Evolutionary conservation across 768 basidiomycete species (phyloP), one percentile per base, ranked within the genome.

Genomic region (Cystofilobasidium macerans): DNA sequence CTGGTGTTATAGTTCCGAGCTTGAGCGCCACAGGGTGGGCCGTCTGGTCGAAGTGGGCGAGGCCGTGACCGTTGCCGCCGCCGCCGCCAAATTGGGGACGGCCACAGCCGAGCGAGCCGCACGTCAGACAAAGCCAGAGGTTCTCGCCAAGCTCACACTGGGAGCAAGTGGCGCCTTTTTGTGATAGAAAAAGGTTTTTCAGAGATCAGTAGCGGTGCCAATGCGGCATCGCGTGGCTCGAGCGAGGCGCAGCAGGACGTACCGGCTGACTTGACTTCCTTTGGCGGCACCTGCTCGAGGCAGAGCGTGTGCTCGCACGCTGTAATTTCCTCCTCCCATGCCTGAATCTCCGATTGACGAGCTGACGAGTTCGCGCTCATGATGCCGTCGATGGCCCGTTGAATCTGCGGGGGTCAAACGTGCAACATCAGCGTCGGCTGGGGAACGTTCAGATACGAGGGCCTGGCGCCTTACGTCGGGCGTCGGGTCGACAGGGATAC

Each of bases 261-360:
- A 84, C 84, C 85, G 0, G 82, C 81, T 0, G 82, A 14, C 78
- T 81, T 3, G 78, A 79, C 6, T 77, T 72, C 75, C 70, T 73
- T 82, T 78, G 69, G 43, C 14, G 71, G 71, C 35, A 72, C 73
- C 69, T 86, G 85, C 40, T 82, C 75, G 4, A 87, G 75, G 14
- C 80, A 79, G 14, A 82, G 75, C 11, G 84, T 81, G 69, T 99
- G 95, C 72, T 89, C 86, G 80, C 95, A 99, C 9, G 89, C 77
- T 0, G 79, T 72, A 47, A 95, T 86, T 70, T 97, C 94, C 75
- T 97, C 93, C 74, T 98, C 91, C 95, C 95, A 99, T 8, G 95
- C 87, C 76, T 95, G 87, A 57, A 99, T 87, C 72, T 97, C 92
- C 0, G 87, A 89, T 73, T 94, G 87, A 57, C 91, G 88, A 0